Percentiles rank a stretch among this genome's conserved stretches.
phyloP scores from a whole-genome alignment of 2,329 filamentous ascomycete species.

The Graphilbum ipis-grandicollis region DNA sequence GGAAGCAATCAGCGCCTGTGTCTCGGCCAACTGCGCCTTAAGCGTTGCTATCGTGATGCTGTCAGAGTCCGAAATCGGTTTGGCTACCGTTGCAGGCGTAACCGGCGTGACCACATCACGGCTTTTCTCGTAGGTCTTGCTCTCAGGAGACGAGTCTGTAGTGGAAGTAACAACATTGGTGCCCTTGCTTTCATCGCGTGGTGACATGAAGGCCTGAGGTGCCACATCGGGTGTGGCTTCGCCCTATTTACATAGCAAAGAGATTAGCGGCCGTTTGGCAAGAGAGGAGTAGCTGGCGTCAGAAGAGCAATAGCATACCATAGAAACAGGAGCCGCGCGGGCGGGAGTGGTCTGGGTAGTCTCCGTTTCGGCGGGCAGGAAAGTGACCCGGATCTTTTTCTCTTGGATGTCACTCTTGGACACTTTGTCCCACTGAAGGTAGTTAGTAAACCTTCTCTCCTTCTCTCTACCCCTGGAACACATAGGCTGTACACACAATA shows the following conservation, averaged over 20 bases:
- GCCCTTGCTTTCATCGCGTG: slow-evolving; percentile 11
- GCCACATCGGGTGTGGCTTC: slow-evolving; percentile 16
- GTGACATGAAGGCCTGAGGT: slow-evolving; percentile 16
- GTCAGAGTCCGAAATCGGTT: slow-evolving; percentile 6
- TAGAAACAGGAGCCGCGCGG: background rate
- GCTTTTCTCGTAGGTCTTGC: background rate
- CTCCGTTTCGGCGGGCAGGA: slow-evolving; percentile 31
- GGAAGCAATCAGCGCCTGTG: slow-evolving; percentile 53
- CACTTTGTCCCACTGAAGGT: slow-evolving; percentile 54
- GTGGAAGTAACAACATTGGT: slow-evolving; percentile 8
- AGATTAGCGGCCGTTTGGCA: too few species aligned
- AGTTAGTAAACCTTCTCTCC: slow-evolving; percentile 4
- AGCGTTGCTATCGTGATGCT: slow-evolving; percentile 12
- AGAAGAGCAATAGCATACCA: background rate
- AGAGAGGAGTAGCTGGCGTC: too few species aligned
- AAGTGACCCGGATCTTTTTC: slow-evolving; percentile 88
- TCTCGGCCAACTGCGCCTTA: slow-evolving; percentile 30
- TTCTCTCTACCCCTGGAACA: too few species aligned
- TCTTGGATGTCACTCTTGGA: slow-evolving; percentile 70
- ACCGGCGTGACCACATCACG: background rate
- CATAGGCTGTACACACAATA: slow-evolving; percentile 42
- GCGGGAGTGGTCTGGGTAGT: slow-evolving; percentile 14
- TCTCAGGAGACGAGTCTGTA: slow-evolving; percentile 8
- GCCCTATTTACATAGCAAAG: slow-evolving; percentile 8
- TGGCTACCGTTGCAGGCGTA: too few species aligned